These are phyloP conservation scores for Tetragonia tetragonoides DNA, from an alignment of 148 eudicot species.

Conservation along the genomic window DNA sequence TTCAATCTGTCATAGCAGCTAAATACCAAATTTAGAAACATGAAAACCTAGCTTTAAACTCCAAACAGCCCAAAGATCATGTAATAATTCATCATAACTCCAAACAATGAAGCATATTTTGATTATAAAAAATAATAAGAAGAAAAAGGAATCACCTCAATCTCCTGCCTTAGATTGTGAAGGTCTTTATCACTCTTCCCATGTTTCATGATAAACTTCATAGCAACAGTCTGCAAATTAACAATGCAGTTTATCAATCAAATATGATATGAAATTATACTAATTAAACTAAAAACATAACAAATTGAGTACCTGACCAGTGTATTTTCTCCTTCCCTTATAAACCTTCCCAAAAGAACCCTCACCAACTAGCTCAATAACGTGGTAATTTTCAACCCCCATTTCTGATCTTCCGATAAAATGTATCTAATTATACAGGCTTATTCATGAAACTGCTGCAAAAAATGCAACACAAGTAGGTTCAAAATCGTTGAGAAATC, in stretches of 20 bases:
- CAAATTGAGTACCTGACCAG: constrained; percentile 56
- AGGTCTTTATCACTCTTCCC: constrained; percentile 96
- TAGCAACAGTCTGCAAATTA: constrained; percentile 78
- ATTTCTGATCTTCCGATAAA: constrained; percentile 24
- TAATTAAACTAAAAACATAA: background rate
- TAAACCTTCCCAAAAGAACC: constrained; percentile 98
- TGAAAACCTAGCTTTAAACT: background rate
- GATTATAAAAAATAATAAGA: background rate
- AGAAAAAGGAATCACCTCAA: constrained; percentile 57
- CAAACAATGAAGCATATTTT: background rate
- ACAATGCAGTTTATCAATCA: background rate
- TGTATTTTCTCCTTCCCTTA: constrained; percentile 79
- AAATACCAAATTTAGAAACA: background rate
- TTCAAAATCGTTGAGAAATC: no score
- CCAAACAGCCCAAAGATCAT: background rate
- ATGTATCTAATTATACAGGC: no score
- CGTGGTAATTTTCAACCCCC: constrained; percentile 94
- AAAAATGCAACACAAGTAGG: background rate
- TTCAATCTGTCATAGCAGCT: background rate
- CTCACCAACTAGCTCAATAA: constrained; percentile 93
- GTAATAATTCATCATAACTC: background rate
- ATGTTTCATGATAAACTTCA: constrained; percentile 92
- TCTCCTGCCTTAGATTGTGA: constrained; percentile 87
- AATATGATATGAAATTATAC: background rate
- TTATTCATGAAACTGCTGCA: background rate